phyloP scores from a whole-genome alignment of 495 filamentous ascomycete species.

The Chlorociboria aeruginascens region DNA sequence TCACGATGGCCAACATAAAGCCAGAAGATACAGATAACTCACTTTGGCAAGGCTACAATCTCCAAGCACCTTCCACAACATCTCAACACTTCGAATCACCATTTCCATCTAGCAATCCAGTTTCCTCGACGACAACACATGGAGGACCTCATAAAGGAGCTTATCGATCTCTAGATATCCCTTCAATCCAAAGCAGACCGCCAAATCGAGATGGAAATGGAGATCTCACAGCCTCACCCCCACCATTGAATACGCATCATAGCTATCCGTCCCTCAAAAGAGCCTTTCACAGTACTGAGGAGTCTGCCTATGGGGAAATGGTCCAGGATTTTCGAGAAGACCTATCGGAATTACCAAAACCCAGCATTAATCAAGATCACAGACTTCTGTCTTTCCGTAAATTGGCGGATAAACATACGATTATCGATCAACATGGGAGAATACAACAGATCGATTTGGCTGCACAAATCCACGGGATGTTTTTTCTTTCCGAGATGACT shows the following conservation, averaged over 20 bases:
- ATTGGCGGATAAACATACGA: slow-evolving; percentile 41
- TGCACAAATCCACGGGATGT: slow-evolving; percentile 90
- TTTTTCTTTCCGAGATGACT: slow-evolving; percentile 84
- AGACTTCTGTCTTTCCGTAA: slow-evolving; percentile 42
- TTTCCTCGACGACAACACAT: background rate
- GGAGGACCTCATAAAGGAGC: slow-evolving; percentile 10
- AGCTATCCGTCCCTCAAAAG: slow-evolving; percentile 44
- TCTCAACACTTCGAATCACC: too few relatives aligned
- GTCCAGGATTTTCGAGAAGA: slow-evolving; percentile 40
- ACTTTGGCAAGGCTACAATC: slow-evolving; percentile 20
- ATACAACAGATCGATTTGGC: slow-evolving; percentile 49
- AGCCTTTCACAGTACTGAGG: slow-evolving; percentile 20
- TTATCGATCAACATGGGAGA: slow-evolving; percentile 40
- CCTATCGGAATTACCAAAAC: slow-evolving; percentile 29
- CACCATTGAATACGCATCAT: slow-evolving; percentile 25
- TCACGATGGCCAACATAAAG: slow-evolving; percentile 21
- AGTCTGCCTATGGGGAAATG: slow-evolving; percentile 37
- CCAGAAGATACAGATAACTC: slow-evolving; percentile 17
- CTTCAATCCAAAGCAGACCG: slow-evolving; percentile 11
- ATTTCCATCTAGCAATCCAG: too few relatives aligned
- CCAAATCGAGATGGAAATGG: background rate
- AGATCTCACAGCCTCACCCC: slow-evolving; percentile 12
- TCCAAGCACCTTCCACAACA: slow-evolving; percentile 8
- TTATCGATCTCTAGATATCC: slow-evolving; percentile 18
- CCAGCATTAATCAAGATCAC: slow-evolving; percentile 42